A percentile compares a stretch with the other conserved stretches of the same genome.
Evolutionary conservation across 225 moss, liverwort and hornwort genomes (phyloP).

Genomic region (Antitrichia curtipendula): DNA sequence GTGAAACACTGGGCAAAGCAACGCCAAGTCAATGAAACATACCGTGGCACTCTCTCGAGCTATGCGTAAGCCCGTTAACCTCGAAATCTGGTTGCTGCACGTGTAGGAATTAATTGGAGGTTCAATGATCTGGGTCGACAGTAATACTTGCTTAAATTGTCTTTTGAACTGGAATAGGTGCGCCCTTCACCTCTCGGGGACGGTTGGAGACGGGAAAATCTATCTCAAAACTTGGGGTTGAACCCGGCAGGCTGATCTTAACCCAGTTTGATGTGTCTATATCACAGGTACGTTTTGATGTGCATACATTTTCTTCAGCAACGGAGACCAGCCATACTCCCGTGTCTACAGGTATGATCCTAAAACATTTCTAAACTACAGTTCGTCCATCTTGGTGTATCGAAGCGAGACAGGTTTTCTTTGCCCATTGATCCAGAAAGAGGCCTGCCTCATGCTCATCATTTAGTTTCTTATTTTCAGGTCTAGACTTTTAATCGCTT

Average conservation of each 20-base stretch:
- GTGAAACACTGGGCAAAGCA: slow-evolving; percentile 99
- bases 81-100: not conserved
- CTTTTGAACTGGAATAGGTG: not conserved
- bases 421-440: not conserved
- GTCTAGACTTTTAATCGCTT: not conserved
- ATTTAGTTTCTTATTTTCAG: not conserved
- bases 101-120: not conserved
- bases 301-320: slow-evolving; percentile 99
- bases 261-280: not conserved
- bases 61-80: slow-evolving; percentile 63
- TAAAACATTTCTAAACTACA: not conserved
- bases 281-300: slow-evolving; percentile 85
- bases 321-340: slow-evolving; percentile 87
- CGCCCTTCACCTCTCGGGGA: not conserved
- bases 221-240: not conserved
- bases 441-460: not conserved
- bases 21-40: slow-evolving; percentile 99
- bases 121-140: not conserved
- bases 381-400: not conserved
- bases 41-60: slow-evolving; percentile 94
- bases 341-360: slow-evolving; percentile 75
- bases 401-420: not conserved
- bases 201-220: not conserved
- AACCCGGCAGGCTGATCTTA: not conserved
- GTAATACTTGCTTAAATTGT: not conserved